Conservation (phyloP, 2,329 filamentous ascomycete species). For the Rugonectria rugulosa region DNA sequence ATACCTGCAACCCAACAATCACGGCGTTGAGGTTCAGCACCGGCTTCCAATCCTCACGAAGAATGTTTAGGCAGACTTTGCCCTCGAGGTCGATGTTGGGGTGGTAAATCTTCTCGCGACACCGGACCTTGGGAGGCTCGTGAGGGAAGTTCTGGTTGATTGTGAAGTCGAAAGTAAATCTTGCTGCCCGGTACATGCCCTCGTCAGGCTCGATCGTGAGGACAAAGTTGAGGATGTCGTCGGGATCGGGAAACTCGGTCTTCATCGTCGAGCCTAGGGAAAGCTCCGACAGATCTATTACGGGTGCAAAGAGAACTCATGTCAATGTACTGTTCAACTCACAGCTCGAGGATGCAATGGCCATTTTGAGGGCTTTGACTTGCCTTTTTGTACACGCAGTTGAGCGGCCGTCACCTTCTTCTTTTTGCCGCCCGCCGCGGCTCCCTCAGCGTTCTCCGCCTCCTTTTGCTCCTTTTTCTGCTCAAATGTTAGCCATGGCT, state of each 20-base stretch:
- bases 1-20: constrained; percentile 88
- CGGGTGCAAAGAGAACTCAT: no score
- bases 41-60: constrained; percentile 98
- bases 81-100: constrained; percentile 98
- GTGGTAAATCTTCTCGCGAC: constrained; percentile 98
- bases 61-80: constrained; percentile 97
- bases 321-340: constrained; percentile 17
- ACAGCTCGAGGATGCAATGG: neutral
- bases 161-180: constrained; percentile 88
- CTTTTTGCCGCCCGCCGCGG: constrained; percentile 80
- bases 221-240: constrained; percentile 86
- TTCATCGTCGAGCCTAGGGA: constrained; percentile 82
- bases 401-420: constrained; percentile 99
- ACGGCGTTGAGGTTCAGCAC: constrained; percentile 96
- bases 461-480: constrained; percentile 98
- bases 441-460: constrained; percentile 81
- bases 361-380: constrained; percentile 3
- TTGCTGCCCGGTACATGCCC: constrained; percentile 85
- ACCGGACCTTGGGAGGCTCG: constrained; percentile 96
- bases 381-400: constrained; percentile 94
- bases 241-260: constrained; percentile 80
- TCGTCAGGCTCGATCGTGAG: constrained; percentile 87
- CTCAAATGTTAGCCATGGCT: constrained; percentile 37
- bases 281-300: constrained; percentile 79
- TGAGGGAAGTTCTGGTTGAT: constrained; percentile 97